Conservation (phyloP, 768 basidiomycete species). For the Gymnopilus dilepis region DNA sequence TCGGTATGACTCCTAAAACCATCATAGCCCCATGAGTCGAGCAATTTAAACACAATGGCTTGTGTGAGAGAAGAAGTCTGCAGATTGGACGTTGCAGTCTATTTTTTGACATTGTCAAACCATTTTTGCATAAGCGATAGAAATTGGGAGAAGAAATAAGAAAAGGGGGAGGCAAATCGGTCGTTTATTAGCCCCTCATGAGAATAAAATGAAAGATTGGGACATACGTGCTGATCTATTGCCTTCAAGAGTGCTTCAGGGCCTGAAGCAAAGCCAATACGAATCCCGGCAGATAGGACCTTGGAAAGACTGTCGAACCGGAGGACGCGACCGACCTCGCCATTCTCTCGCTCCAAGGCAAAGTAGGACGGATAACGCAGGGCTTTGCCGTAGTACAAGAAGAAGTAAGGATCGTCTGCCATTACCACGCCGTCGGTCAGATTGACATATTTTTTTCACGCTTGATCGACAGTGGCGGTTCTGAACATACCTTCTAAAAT, state of each 20-base stretch:
- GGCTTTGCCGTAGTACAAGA: conserved; percentile 72
- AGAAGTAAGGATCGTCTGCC: conserved; percentile 72
- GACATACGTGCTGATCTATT: conserved; percentile 72
- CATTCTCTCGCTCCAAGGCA: conserved; percentile 69
- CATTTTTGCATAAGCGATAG: conserved; percentile 8
- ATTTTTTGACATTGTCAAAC: conserved; percentile 14
- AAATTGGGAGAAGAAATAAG: not conserved
- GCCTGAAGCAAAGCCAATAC: conserved; percentile 82
- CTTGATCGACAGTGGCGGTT: conserved; percentile 5
- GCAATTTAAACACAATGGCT: conserved; percentile 59
- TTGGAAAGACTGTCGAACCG: conserved; percentile 93
- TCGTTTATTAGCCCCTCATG: conserved; percentile 12
- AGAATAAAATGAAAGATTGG: conserved; percentile 10
- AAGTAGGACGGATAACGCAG: conserved; percentile 82
- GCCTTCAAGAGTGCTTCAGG: conserved; percentile 69
- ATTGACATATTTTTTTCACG: conserved; percentile 2
- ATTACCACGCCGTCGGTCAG: conserved; percentile 8
- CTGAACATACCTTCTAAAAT: conserved; percentile 76
- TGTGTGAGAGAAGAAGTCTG: conserved; percentile 72
- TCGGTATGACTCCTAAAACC: conserved; percentile 75
- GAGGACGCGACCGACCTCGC: conserved; percentile 76
- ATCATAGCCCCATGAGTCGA: conserved; percentile 76
- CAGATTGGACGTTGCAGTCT: conserved; percentile 73
- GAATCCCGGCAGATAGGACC: conserved; percentile 75
- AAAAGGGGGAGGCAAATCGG: conserved; percentile 5